Conservation (phyloP, 306 rosid genomes). For the Abrus precatorius region DNA sequence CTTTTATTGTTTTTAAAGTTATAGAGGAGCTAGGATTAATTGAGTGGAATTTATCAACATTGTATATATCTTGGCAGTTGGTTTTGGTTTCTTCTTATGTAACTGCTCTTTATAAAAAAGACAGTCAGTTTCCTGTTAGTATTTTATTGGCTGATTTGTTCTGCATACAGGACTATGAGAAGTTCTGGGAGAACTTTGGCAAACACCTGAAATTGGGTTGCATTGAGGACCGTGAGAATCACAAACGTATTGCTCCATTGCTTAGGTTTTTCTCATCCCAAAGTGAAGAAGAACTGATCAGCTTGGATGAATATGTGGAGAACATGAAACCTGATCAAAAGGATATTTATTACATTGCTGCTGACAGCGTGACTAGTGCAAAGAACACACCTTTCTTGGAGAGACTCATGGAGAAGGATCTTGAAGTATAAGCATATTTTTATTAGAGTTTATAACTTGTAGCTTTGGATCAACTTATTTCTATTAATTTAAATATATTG, state of each 20-base stretch:
- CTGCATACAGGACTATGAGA: conserved; percentile 85
- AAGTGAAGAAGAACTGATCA: conserved; percentile 80
- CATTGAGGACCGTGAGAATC: conserved; percentile 97
- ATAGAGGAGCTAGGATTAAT: conserved; percentile 1
- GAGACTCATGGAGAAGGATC: conserved; percentile 78
- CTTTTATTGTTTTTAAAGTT: neutral
- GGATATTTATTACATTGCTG: conserved; percentile 89
- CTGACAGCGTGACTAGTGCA: conserved; percentile 95
- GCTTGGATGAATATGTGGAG: conserved; percentile 97
- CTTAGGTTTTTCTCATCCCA: conserved; percentile 95
- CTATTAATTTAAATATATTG: conserved; percentile 5
- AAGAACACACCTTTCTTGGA: conserved; percentile 95
- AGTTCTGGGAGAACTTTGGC: conserved; percentile 95
- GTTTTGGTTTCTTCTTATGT: neutral
- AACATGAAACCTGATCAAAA: conserved; percentile 98
- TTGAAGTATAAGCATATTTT: conserved; percentile 68
- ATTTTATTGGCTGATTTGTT: conserved; percentile 27
- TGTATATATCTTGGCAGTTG: neutral
- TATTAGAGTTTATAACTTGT: neutral
- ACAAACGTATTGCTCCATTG: conserved; percentile 95
- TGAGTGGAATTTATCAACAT: neutral
- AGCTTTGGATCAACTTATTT: neutral
- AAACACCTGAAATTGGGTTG: conserved; percentile 94
- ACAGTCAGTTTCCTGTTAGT: conserved; percentile 26
- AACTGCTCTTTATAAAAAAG: conserved; percentile 21